Percentiles rank a stretch among this genome's conserved stretches.
These are phyloP conservation scores for Aureobasidium sp. DNA, from an alignment of 2,329 filamentous ascomycete genomes.

Conservation along the genomic window DNA sequence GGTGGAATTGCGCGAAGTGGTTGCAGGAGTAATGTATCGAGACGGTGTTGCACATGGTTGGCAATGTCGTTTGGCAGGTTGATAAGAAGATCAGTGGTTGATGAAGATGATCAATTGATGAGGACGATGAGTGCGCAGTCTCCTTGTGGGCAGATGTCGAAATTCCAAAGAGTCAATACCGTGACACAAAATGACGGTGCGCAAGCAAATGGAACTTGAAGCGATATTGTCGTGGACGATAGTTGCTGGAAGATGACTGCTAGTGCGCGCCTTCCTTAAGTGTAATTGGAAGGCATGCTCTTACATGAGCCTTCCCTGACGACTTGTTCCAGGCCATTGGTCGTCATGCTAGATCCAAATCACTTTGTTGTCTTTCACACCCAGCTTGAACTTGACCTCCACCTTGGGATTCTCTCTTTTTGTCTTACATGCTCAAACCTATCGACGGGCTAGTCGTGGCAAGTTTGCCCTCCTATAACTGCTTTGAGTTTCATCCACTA, in stretches of 20 bases:
- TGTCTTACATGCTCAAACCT: neutral
- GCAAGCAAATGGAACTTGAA: neutral
- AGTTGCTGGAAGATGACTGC: neutral
- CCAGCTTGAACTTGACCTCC: neutral
- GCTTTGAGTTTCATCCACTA: neutral
- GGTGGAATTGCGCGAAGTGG: neutral
- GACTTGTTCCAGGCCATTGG: neutral
- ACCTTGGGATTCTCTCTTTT: neutral
- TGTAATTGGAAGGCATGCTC: neutral
- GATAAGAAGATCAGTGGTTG: neutral
- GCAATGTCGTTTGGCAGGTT: neutral
- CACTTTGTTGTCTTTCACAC: neutral
- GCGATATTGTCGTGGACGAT: neutral
- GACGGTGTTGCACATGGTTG: constrained; percentile 2
- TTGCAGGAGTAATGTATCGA: constrained; percentile 3
- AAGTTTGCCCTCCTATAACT: neutral
- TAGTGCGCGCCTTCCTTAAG: neutral
- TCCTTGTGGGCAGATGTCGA: neutral
- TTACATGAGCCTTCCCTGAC: neutral
- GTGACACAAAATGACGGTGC: neutral
- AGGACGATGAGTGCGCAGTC: neutral
- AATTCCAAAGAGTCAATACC: too few species aligned
- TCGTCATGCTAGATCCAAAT: neutral
- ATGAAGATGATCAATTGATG: neutral
- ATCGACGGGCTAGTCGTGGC: too few species aligned